phyloP scores from a whole-genome alignment of 768 basidiomycete species.

The Trametopsis cervina region DNA sequence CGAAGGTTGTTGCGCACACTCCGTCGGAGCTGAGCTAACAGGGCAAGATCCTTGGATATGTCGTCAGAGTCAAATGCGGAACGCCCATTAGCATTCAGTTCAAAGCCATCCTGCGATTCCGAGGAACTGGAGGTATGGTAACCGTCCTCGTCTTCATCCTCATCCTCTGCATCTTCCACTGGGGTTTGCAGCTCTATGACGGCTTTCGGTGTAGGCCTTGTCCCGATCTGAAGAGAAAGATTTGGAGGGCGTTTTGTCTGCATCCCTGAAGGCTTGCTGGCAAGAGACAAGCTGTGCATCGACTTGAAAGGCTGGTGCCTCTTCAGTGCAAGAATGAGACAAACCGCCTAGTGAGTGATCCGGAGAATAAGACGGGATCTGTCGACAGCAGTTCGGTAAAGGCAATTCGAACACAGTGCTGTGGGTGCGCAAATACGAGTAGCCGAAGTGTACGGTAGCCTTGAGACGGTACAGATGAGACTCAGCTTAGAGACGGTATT shows the following conservation, averaged over 20 bases:
- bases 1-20: conserved; percentile 73
- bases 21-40: conserved; percentile 60
- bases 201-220: conserved; percentile 21
- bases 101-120: conserved; percentile 20
- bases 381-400: too few species aligned
- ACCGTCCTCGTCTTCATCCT: conserved; percentile 20
- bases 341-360: too few species aligned
- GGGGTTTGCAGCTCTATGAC: conserved; percentile 29
- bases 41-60: conserved; percentile 58
- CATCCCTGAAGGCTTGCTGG: conserved; percentile 5
- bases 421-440: too few species aligned
- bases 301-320: too few species aligned
- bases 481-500: too few species aligned
- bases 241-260: conserved; percentile 38
- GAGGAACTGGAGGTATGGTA: conserved; percentile 24
- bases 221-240: conserved; percentile 33
- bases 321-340: too few species aligned
- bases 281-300: background rate
- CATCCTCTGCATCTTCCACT: conserved; percentile 26
- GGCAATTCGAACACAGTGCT: too few species aligned
- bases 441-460: too few species aligned
- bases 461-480: too few species aligned
- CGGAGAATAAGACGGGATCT: too few species aligned
- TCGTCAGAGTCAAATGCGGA: conserved; percentile 40
- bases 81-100: conserved; percentile 17